These are phyloP conservation scores for Lentinula sp. DNA, from an alignment of 768 basidiomycete species.

Conservation along the genomic window DNA sequence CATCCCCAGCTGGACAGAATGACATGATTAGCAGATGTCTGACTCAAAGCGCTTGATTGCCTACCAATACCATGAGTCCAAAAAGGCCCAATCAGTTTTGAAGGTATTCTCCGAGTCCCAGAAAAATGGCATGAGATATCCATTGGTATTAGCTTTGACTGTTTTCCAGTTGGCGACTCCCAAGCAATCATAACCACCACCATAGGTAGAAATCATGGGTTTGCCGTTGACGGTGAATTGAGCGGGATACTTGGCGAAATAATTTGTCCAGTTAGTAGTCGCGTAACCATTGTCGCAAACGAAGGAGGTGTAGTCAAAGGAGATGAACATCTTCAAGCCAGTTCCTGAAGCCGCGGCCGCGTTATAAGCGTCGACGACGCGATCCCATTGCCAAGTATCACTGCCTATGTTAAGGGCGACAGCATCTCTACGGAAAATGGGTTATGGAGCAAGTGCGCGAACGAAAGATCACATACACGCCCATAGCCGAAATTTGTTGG, in stretches of 20 bases:
- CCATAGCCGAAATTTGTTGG: slow-evolving; percentile 30
- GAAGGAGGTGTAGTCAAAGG: slow-evolving; percentile 51
- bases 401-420: slow-evolving; percentile 60
- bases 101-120: slow-evolving; percentile 36
- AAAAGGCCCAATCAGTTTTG: slow-evolving; percentile 25
- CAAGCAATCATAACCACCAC: slow-evolving; percentile 44
- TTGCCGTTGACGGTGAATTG: slow-evolving; percentile 52
- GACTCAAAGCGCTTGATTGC: slow-evolving; percentile 8
- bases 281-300: slow-evolving; percentile 35
- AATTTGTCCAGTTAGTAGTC: slow-evolving; percentile 36
- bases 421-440: slow-evolving; percentile 41
- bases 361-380: slow-evolving; percentile 20
- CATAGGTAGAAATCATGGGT: slow-evolving; percentile 55
- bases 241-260: slow-evolving; percentile 41
- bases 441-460: not conserved
- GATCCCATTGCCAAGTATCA: slow-evolving; percentile 29
- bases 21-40: not conserved
- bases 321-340: slow-evolving; percentile 48
- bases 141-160: slow-evolving; percentile 40
- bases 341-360: slow-evolving; percentile 31
- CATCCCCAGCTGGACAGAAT: slow-evolving; percentile 43
- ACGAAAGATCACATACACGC: slow-evolving; percentile 26
- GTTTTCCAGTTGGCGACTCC: slow-evolving; percentile 43
- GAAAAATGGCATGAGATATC: slow-evolving; percentile 51
- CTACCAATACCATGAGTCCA: slow-evolving; percentile 45